phyloP scores from a whole-genome alignment of 495 filamentous ascomycete genomes.

The Pseudomonodictys pantanalensis region DNA sequence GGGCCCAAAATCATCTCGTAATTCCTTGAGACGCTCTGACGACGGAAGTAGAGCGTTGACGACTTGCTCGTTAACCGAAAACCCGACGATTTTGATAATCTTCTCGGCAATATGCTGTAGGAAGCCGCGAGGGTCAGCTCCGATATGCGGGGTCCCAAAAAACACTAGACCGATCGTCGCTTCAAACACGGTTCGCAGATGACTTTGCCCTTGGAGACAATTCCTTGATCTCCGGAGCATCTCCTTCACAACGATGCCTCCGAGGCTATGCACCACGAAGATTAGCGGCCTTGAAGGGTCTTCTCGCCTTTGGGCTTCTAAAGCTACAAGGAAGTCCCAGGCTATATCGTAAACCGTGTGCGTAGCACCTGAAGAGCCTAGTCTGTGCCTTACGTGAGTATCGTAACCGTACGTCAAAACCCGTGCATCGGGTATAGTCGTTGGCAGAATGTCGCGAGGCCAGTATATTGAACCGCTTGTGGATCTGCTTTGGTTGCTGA shows the following conservation, averaged over 20 bases:
- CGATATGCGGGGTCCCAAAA: constrained; percentile 46
- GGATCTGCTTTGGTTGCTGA: not conserved
- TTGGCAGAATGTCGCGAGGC: constrained; percentile 41
- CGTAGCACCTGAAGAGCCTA: constrained; percentile 32
- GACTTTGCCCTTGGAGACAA: constrained; percentile 17
- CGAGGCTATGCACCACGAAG: constrained; percentile 53
- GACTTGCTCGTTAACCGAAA: constrained; percentile 31
- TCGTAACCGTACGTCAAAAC: constrained; percentile 48
- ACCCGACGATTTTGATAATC: constrained; percentile 29
- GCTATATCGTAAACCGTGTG: constrained; percentile 42
- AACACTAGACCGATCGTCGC: constrained; percentile 45
- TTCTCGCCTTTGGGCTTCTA: constrained; percentile 38
- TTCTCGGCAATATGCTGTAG: constrained; percentile 25
- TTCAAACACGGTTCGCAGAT: constrained; percentile 34
- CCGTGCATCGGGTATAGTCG: constrained; percentile 35
- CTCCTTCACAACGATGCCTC: constrained; percentile 53
- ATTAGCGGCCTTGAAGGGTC: constrained; percentile 40
- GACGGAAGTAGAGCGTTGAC: constrained; percentile 36
- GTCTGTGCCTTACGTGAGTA: constrained; percentile 39
- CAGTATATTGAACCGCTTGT: too few relatives aligned
- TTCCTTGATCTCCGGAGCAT: constrained; percentile 36
- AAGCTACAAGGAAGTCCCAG: constrained; percentile 40
- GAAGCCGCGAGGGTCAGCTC: constrained; percentile 34
- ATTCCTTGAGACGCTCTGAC: constrained; percentile 37
- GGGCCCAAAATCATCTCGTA: constrained; percentile 38